Evolutionary conservation across 106 monocot species (phyloP), one percentile per base, ranked within the genome.

Genomic region (Dendrobium officinale): DNA sequence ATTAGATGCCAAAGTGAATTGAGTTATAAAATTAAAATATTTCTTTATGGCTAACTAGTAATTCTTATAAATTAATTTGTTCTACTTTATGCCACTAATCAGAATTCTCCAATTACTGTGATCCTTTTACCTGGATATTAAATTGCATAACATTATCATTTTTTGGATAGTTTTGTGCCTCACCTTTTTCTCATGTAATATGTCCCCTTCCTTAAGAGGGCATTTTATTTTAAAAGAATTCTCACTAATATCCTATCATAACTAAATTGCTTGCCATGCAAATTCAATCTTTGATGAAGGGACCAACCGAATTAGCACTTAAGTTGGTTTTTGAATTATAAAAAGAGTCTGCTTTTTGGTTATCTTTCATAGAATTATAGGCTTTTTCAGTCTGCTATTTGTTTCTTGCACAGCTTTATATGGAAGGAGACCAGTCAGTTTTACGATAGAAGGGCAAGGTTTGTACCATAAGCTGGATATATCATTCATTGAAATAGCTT

Each of bases 391-490:
- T 77, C 16, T 78, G 16, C 18, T 59, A 19, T 78, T 75, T 84
- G 16, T 79, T 81, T 78, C 17, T 82, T 78, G 55, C 73, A 78
- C 93, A 96, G 94, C 73, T 97, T 97, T 83, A 80, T 97, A 40
- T 89, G 85, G 85, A 97, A 85, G 78, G 96, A 97, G 81, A 84
- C 82, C 33, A 92, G 88, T 72, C 78, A 85, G 68, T 89, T 94
- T 70, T 92, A 86, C 67, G 59, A 90, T 77, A 92, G 96, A 80
- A 82, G 89, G 75, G 86, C 77, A 82, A 94, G 96, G 96, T 94
- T 76, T 48, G 76, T 76, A 10, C 8, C 27, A 24, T 76, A 11
- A 70, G 13, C 40, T 17, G 6, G 41, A 29, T 19, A 42, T 74
- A 18, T 8, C 44, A 74, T 74, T 44, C 41, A 8, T 44, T 42